Conservation (phyloP, 164 flowering plant genomes). For the Piper longum region DNA sequence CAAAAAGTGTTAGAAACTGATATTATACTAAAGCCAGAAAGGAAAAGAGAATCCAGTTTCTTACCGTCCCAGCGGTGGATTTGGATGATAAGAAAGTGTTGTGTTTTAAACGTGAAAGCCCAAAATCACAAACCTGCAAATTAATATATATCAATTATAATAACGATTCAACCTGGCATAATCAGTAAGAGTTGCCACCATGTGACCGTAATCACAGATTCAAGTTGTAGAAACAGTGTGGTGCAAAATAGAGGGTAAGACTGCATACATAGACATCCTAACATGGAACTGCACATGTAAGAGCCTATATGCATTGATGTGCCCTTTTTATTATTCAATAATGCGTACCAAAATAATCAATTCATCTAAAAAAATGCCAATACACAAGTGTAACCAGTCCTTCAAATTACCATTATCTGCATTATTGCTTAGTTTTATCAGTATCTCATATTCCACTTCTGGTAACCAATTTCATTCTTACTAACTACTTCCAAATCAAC, state of each 20-base stretch:
- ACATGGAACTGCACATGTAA: too few species aligned
- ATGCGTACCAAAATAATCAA: too few species aligned
- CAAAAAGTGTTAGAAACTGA: conserved; percentile 4
- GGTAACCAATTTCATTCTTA: background rate
- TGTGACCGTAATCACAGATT: too few species aligned
- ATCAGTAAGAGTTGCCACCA: too few species aligned
- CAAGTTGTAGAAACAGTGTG: too few species aligned
- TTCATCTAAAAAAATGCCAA: too few species aligned
- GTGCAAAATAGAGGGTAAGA: too few species aligned
- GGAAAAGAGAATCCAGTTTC: conserved; percentile 9
- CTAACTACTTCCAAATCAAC: background rate
- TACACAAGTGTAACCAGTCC: too few species aligned
- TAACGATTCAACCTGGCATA: background rate
- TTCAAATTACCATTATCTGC: background rate
- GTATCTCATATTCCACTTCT: background rate
- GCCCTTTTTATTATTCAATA: too few species aligned
- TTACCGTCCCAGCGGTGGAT: conserved; percentile 98
- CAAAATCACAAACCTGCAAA: conserved; percentile 92
- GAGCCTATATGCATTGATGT: too few species aligned
- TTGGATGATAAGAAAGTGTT: conserved; percentile 69
- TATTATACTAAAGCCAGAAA: background rate
- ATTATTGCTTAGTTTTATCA: background rate
- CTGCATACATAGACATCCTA: too few species aligned
- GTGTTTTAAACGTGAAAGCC: conserved; percentile 91
- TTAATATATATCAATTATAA: background rate